A percentile compares a stretch with the other conserved stretches of the same genome.
These are phyloP conservation scores for Chlamydomonas applanata DNA, from an alignment of 139 green algal genomes.

Conservation along the genomic window DNA sequence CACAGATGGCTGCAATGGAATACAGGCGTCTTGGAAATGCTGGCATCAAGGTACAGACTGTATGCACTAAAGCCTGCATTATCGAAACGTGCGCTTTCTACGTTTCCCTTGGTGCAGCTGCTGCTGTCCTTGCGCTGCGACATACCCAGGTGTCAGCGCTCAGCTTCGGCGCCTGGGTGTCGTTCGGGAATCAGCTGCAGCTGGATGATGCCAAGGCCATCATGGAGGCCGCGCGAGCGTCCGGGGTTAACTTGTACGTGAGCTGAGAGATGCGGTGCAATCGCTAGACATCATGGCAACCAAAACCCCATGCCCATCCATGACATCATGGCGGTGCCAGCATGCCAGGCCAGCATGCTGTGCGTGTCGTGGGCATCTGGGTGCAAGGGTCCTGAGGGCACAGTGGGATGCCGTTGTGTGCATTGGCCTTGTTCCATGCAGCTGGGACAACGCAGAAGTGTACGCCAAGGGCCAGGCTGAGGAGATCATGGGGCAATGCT, in stretches of 20 bases:
- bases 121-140: neutral
- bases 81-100: neutral
- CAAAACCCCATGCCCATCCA: neutral
- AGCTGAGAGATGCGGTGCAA: too few relatives aligned
- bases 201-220: slow-evolving; percentile 63
- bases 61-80: neutral
- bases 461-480: slow-evolving; percentile 79
- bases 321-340: neutral
- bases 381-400: neutral
- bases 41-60: slow-evolving; percentile 44
- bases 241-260: slow-evolving; percentile 73
- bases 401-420: neutral
- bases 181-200: slow-evolving; percentile 56
- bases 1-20: slow-evolving; percentile 47
- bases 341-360: neutral
- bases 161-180: slow-evolving; percentile 69
- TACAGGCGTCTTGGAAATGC: slow-evolving; percentile 57
- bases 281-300: too few relatives aligned
- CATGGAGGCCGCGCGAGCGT: slow-evolving; percentile 47
- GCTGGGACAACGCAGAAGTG: slow-evolving; percentile 85
- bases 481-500: slow-evolving; percentile 77
- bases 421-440: slow-evolving; percentile 20
- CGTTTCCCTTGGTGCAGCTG: too few relatives aligned
- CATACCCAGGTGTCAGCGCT: slow-evolving; percentile 56
- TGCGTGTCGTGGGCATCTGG: neutral